Percentiles rank a stretch among this genome's conserved stretches.
These are phyloP conservation scores for Linum lewisii DNA, from an alignment of 345 rosid species.

Conservation along the genomic window DNA sequence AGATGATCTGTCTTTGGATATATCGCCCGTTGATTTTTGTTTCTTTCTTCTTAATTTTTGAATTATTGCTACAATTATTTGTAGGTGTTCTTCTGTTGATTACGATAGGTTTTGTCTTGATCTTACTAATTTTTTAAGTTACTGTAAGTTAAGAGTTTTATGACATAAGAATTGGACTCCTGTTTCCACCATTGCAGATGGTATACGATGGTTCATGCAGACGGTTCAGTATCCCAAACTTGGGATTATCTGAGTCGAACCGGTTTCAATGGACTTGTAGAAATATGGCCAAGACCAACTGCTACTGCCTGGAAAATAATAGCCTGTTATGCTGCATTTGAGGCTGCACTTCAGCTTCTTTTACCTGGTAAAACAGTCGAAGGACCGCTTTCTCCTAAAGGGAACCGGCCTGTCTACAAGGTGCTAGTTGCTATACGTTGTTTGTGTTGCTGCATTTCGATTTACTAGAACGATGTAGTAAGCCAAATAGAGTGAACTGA, in stretches of 20 bases:
- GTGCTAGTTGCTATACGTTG: constrained; percentile 21
- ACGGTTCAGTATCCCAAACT: constrained; percentile 62
- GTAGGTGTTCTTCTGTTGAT: too few species aligned
- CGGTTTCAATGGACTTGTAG: constrained; percentile 60
- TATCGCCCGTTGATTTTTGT: not conserved
- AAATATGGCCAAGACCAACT: constrained; percentile 82
- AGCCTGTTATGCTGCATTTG: constrained; percentile 68
- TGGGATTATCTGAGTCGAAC: constrained; percentile 41
- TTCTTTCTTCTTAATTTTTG: too few species aligned
- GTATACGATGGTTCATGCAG: constrained; percentile 92
- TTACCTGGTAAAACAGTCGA: constrained; percentile 83
- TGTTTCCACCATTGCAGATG: constrained; percentile 45
- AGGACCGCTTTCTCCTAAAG: constrained; percentile 87
- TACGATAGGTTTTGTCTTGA: too few species aligned
- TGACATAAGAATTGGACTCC: not conserved
- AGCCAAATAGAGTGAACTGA: not conserved
- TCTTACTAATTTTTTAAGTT: not conserved
- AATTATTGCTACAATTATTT: too few species aligned
- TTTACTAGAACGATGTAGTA: too few species aligned
- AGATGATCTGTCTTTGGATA: too few species aligned
- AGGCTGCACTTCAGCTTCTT: constrained; percentile 86
- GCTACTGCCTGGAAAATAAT: constrained; percentile 64
- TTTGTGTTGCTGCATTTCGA: not conserved
- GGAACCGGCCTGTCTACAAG: constrained; percentile 86
- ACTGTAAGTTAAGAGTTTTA: not conserved